Evolutionary conservation across 768 basidiomycete genomes (phyloP), one percentile per base, ranked within the genome.

Genomic region (Xerocomellus dryophilus): DNA sequence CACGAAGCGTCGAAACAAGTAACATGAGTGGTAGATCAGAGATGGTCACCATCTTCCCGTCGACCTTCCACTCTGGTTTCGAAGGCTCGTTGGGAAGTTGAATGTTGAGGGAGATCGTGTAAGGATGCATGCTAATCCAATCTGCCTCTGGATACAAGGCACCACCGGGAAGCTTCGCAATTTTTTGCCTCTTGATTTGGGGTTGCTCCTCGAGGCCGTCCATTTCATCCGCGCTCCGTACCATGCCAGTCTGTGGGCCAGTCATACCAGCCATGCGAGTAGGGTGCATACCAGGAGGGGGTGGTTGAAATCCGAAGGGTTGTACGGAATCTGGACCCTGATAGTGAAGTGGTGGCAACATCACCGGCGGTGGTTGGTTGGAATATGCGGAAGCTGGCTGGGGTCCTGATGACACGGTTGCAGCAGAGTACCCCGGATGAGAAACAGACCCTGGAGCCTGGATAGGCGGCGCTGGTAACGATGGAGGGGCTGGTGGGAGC

Each of bases 61-160:
- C 84, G 50, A 97, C 76, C 65, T 96, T 94, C 91, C 90, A 96
- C 71, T 96, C 95, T 0, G 94, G 87, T 67, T 90, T 93, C 32
- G 85, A 82, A 1, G 86, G 74, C 62, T 94, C 86, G 49, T 75
- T 78, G 2, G 96, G 94, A 59, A 99, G 76, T 66, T 95, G 92
- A 4, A 98, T 77, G 32, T 79, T 78, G 43, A 99, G 78, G 23
- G 87, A 86, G 63, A 98, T 91, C 12, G 96, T 89, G 61, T 95
- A 88, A 31, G 93, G 90, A 68, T 98, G 93, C 82, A 93, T 85
- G 43, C 78, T 78, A 60, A 93, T 83, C 94, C 94, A 98, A 69
- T 95, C 91, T 49, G 82, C 78, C 64, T 93, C 94, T 7, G 92
- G 81, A 70, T 95, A 97, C 51, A 88, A 72, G 50, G 84, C 83